Conservation (phyloP, 1,139 yeast genomes). For the Candida gigantensis region DNA sequence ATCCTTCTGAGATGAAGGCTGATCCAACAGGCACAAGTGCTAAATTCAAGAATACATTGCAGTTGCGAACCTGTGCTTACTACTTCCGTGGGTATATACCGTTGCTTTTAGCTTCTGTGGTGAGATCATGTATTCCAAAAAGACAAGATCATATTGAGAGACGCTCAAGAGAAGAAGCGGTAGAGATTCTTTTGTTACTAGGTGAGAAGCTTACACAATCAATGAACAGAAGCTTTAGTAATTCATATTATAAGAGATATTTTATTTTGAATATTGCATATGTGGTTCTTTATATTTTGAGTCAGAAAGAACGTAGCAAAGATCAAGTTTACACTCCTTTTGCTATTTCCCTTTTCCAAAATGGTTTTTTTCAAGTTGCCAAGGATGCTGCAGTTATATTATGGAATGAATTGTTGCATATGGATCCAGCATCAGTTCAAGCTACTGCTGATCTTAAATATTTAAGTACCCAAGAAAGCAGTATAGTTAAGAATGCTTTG, state of each 20-base stretch:
- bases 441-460: conserved; percentile 36
- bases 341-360: conserved; percentile 48
- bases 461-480: conserved; percentile 36
- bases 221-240: conserved; percentile 24
- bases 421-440: conserved; percentile 23
- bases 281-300: conserved; percentile 26
- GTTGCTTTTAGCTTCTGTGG: conserved; percentile 39
- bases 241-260: conserved; percentile 21
- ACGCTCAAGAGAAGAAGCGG: conserved; percentile 39
- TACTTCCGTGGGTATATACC: conserved; percentile 53
- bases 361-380: conserved; percentile 40
- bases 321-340: conserved; percentile 44
- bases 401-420: conserved; percentile 22
- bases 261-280: conserved; percentile 34
- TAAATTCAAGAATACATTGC: conserved; percentile 60
- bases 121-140: conserved; percentile 44
- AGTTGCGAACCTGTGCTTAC: conserved; percentile 52
- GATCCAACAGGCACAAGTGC: conserved; percentile 48
- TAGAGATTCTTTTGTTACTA: conserved; percentile 40
- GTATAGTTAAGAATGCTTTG: conserved; percentile 42
- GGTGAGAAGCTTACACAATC: conserved; percentile 31
- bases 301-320: conserved; percentile 33
- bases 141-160: conserved; percentile 42
- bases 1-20: conserved; percentile 31
- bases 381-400: conserved; percentile 23